phyloP scores from a whole-genome alignment of 2,329 filamentous ascomycete species.

The Phialophora verrucosa region DNA sequence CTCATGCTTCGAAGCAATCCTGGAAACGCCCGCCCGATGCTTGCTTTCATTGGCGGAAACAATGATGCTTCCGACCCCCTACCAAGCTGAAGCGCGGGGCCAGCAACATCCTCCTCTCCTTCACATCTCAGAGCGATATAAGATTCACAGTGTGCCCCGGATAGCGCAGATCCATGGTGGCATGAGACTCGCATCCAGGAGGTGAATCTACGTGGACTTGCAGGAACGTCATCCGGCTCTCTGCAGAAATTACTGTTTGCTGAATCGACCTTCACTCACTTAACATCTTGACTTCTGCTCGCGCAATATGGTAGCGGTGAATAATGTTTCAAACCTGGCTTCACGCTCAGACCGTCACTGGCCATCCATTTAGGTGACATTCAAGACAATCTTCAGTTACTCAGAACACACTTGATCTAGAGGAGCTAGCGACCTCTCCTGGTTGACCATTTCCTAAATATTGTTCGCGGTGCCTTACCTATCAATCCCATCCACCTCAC shows the following conservation, averaged over 20 bases:
- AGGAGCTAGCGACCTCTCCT: background rate
- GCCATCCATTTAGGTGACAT: background rate
- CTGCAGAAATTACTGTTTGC: background rate
- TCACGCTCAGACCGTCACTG: background rate
- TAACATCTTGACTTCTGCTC: background rate
- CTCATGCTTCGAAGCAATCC: background rate
- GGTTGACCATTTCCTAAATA: background rate
- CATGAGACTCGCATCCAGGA: background rate
- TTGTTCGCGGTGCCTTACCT: background rate
- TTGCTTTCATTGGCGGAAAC: background rate
- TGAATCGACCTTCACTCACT: background rate
- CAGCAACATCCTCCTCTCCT: background rate
- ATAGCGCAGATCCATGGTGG: background rate
- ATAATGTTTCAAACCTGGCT: conserved; percentile 10
- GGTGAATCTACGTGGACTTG: background rate
- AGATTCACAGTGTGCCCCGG: background rate
- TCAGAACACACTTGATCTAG: background rate
- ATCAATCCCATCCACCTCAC: background rate
- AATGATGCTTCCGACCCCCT: background rate
- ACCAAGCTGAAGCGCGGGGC: background rate
- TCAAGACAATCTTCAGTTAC: background rate
- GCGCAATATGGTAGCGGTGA: background rate
- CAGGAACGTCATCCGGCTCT: background rate
- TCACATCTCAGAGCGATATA: background rate
- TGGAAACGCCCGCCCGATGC: background rate